Percentiles rank a stretch among this genome's conserved stretches.
These are phyloP conservation scores for Phlegmacium glaucopus DNA, from an alignment of 768 basidiomycete species.

Conservation along the genomic window DNA sequence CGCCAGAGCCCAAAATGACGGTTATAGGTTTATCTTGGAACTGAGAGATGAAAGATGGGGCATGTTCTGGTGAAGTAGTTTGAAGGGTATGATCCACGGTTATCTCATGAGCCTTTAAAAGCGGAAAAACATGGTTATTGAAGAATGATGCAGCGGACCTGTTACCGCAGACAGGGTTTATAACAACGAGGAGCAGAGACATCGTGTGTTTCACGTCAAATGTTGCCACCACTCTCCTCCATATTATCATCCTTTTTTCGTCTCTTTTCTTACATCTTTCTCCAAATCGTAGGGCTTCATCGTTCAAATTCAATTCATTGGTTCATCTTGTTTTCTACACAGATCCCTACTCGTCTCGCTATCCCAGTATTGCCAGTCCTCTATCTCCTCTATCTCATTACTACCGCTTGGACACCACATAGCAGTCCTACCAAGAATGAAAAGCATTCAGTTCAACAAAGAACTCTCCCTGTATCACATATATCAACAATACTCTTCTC, in stretches of 20 bases:
- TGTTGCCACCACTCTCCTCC: conserved; percentile 21
- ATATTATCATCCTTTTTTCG: conserved; percentile 38
- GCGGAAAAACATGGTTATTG: conserved; percentile 57
- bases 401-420: conserved; percentile 10
- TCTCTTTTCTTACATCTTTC: conserved; percentile 42
- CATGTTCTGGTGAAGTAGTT: conserved; percentile 55
- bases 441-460: too few species aligned
- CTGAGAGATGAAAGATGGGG: conserved; percentile 42
- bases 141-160: conserved; percentile 54
- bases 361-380: conserved; percentile 28
- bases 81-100: conserved; percentile 36
- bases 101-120: conserved; percentile 42
- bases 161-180: conserved; percentile 76
- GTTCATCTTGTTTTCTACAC: conserved; percentile 2
- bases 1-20: conserved; percentile 74
- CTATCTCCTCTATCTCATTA: conserved; percentile 25
- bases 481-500: conserved; percentile 27
- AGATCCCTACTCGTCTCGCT: conserved; percentile 39
- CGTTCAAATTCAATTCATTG: background rate
- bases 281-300: conserved; percentile 41
- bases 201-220: conserved; percentile 3
- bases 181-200: conserved; percentile 51
- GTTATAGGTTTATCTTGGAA: conserved; percentile 28
- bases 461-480: background rate
- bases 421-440: background rate